A percentile compares a stretch with the other conserved stretches of the same genome.
Evolutionary conservation across 2,329 filamentous ascomycete species (phyloP).

Genomic region (Colletotrichum zoysiae): DNA sequence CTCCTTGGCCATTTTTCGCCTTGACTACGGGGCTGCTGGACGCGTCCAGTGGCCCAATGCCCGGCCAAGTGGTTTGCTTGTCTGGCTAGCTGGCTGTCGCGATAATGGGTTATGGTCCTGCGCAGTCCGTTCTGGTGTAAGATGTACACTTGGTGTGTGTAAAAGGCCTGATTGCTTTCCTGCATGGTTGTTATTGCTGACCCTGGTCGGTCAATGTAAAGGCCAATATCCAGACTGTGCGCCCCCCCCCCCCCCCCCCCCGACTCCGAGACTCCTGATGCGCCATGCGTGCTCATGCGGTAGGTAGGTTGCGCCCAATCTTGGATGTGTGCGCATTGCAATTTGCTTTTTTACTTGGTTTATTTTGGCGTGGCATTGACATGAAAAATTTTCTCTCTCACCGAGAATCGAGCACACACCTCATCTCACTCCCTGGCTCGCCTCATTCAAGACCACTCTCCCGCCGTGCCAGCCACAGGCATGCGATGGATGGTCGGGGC

Average conservation of each 20-base stretch:
- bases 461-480: constrained; percentile 31
- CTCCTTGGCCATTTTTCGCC: background rate
- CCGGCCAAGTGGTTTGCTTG: background rate
- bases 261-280: constrained; percentile 7
- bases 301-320: constrained; percentile 35
- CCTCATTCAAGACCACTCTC: constrained; percentile 32
- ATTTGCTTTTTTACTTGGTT: constrained; percentile 37
- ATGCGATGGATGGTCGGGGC: constrained; percentile 19
- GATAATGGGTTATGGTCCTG: background rate
- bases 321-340: constrained; percentile 18
- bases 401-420: constrained; percentile 26
- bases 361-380: constrained; percentile 8
- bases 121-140: background rate
- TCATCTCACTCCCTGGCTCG: constrained; percentile 34
- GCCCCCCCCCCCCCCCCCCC: background rate
- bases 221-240: constrained; percentile 4
- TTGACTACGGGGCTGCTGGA: constrained; percentile 14
- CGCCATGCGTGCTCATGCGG: constrained; percentile 34
- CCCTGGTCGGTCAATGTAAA: constrained; percentile 24
- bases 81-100: background rate
- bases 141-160: background rate
- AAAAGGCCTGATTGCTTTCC: constrained; percentile 19
- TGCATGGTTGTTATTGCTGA: constrained; percentile 26
- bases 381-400: constrained; percentile 41
- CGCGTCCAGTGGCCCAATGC: constrained; percentile 24